These are phyloP conservation scores for Xylaria flabelliformis DNA, from an alignment of 495 filamentous ascomycete species.

Conservation along the genomic window DNA sequence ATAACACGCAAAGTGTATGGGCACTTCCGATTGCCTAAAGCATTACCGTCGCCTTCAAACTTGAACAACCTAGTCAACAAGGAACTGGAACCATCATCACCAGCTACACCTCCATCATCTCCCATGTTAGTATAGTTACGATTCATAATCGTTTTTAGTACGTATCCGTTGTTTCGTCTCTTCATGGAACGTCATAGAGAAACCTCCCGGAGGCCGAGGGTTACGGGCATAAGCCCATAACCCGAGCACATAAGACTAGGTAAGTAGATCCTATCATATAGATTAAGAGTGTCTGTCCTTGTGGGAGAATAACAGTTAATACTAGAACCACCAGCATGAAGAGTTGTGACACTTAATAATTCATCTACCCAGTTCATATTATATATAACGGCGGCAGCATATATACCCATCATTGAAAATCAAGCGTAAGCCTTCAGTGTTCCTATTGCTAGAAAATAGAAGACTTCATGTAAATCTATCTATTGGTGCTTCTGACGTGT, in stretches of 20 bases:
- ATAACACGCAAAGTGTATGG: neutral
- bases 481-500: neutral
- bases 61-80: neutral
- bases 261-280: too few relatives aligned
- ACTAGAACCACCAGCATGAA: too few relatives aligned
- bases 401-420: neutral
- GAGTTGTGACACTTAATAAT: neutral
- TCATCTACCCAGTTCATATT: neutral
- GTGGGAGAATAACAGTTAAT: too few relatives aligned
- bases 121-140: neutral
- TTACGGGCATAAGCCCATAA: too few relatives aligned
- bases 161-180: neutral
- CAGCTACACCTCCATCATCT: neutral
- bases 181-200: neutral
- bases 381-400: neutral
- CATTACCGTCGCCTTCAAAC: neutral
- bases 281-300: too few relatives aligned
- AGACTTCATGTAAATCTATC: neutral
- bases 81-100: neutral
- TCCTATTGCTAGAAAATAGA: neutral
- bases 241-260: too few relatives aligned
- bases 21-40: neutral
- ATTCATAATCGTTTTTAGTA: neutral
- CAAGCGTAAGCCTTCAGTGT: neutral
- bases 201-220: too few relatives aligned